Percentiles rank a stretch among this genome's conserved stretches.
These are phyloP conservation scores for Loxodes magnus DNA, from an alignment of 73 alveolate species.

Conservation along the genomic window DNA sequence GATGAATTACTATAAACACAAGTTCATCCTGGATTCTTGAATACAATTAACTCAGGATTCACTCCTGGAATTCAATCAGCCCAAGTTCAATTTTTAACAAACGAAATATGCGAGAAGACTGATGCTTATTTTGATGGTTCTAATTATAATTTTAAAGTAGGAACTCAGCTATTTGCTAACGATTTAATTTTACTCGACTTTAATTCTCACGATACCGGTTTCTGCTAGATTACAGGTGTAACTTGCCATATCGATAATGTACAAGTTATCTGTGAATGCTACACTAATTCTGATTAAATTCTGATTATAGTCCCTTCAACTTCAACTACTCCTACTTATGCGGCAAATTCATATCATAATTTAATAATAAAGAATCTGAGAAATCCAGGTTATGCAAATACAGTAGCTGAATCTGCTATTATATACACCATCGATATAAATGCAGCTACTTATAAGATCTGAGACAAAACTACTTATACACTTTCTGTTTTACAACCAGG, in stretches of 20 bases:
- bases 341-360: no score
- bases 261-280: not conserved
- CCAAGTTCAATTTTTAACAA: not conserved
- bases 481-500: slow-evolving; percentile 8
- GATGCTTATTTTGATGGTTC: no score
- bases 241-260: not conserved
- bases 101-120: not conserved
- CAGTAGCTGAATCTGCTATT: slow-evolving; percentile 2
- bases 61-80: not conserved
- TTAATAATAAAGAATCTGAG: no score
- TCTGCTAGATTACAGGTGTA: not conserved
- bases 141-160: not conserved
- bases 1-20: no score
- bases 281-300: slow-evolving; percentile 2
- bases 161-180: not conserved
- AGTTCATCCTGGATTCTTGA: not conserved
- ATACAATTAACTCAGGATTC: not conserved
- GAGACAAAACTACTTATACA: not conserved
- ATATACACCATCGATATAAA: not conserved
- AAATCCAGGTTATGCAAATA: not conserved
- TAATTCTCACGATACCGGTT: slow-evolving; percentile 8
- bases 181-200: slow-evolving; percentile 1
- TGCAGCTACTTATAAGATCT: not conserved
- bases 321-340: not conserved
- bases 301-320: not conserved